Conservation (phyloP, 208 protist species). For the Leishmania braziliensis region DNA sequence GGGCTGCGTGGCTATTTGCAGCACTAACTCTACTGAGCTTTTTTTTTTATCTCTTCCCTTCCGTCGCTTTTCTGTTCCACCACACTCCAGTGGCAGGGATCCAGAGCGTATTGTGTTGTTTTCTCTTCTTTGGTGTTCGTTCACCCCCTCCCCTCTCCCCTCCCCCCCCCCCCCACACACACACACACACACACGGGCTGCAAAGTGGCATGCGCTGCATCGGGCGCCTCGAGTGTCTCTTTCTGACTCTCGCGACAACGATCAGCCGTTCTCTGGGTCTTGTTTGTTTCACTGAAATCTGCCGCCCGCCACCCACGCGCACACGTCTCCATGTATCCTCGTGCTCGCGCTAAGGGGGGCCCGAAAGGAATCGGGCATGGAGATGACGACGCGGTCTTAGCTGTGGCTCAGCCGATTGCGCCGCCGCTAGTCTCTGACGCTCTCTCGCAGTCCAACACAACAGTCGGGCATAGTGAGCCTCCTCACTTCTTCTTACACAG, state of each 20-base stretch:
- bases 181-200: no score
- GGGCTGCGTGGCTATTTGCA: not conserved
- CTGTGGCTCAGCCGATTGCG: not conserved
- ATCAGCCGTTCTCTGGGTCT: no score
- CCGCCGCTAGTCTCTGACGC: not conserved
- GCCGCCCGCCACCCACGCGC: not conserved
- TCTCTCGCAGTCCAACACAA: not conserved
- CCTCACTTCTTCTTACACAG: not conserved
- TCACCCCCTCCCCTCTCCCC: not conserved
- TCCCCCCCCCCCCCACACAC: not conserved
- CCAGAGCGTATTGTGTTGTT: not conserved
- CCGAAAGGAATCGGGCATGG: not conserved
- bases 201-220: no score
- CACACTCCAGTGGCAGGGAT: no score
- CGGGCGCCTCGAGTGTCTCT: no score
- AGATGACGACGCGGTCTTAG: not conserved
- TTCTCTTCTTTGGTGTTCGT: not conserved
- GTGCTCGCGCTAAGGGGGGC: not conserved
- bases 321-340: constrained; percentile 5
- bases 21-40: not conserved
- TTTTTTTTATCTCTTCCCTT: not conserved
- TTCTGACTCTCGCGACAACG: no score
- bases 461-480: not conserved
- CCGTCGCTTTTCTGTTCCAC: not conserved
- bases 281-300: no score